Conservation (phyloP, 495 filamentous ascomycete species). For the Hypoxylon rickii region DNA sequence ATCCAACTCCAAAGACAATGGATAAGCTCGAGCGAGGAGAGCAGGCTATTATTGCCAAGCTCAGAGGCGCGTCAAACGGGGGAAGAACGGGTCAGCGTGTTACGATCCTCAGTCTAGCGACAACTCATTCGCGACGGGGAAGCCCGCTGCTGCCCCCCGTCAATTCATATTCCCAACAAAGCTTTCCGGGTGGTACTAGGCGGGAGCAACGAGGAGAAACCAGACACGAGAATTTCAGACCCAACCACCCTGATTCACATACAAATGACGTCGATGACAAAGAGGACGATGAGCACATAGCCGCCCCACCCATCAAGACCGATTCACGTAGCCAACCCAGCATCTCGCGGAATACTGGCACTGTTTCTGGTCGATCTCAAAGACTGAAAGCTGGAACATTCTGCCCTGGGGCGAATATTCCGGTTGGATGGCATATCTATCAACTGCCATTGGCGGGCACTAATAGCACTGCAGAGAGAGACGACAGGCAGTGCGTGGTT, state of each 20-base stretch:
- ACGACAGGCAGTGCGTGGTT: constrained; percentile 14
- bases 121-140: neutral
- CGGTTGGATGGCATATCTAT: constrained; percentile 6
- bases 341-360: neutral
- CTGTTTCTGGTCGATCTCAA: neutral
- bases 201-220: neutral
- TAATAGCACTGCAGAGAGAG: constrained; percentile 7
- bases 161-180: neutral
- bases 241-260: neutral
- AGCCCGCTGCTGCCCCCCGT: neutral
- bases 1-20: constrained; percentile 3
- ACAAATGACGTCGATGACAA: neutral
- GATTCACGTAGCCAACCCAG: neutral
- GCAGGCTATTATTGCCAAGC: neutral
- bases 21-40: constrained; percentile 1
- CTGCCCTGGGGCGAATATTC: constrained; percentile 2
- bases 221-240: neutral
- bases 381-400: constrained; percentile 12
- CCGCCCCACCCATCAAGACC: neutral
- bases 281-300: neutral
- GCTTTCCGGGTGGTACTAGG: too few relatives aligned
- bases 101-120: neutral
- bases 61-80: neutral
- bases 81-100: neutral
- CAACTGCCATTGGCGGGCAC: constrained; percentile 1